A percentile compares a stretch with the other conserved stretches of the same genome.
These are phyloP conservation scores for Solanum lycopersicoides DNA, from an alignment of 257 asterid species.

Conservation along the genomic window DNA sequence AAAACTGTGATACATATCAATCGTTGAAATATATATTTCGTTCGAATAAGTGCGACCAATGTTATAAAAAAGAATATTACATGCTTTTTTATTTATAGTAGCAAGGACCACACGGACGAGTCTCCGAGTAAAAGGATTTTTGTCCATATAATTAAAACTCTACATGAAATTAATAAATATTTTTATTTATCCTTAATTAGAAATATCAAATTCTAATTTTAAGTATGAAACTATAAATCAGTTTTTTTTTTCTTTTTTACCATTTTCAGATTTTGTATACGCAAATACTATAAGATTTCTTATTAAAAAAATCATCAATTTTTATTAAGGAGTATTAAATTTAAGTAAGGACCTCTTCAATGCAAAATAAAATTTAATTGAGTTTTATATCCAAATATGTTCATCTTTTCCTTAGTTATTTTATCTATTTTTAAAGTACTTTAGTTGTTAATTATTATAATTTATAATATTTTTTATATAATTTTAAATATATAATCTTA, in stretches of 20 bases:
- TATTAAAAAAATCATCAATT: too few relatives aligned
- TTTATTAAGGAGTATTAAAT: background rate
- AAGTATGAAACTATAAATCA: too few relatives aligned
- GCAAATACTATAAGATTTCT: too few relatives aligned
- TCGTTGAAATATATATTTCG: background rate
- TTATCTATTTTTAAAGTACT: too few relatives aligned
- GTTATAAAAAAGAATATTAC: background rate
- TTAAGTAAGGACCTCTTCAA: too few relatives aligned
- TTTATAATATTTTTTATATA: too few relatives aligned
- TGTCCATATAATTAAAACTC: background rate
- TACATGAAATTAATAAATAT: background rate
- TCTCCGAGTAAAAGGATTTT: background rate
- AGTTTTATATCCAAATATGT: background rate
- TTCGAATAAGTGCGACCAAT: background rate
- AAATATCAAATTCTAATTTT: background rate
- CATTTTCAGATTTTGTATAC: background rate
- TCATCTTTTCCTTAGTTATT: rapidly evolving
- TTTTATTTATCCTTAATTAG: background rate
- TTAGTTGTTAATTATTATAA: too few relatives aligned
- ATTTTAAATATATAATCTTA: too few relatives aligned
- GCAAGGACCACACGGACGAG: background rate
- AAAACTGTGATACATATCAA: too few relatives aligned
- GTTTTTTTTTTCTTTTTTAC: too few relatives aligned
- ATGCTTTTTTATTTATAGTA: background rate
- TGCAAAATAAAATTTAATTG: too few relatives aligned